Evolutionary conservation across 441 rosid genomes (phyloP).

Genomic region (Daphne laureola): DNA sequence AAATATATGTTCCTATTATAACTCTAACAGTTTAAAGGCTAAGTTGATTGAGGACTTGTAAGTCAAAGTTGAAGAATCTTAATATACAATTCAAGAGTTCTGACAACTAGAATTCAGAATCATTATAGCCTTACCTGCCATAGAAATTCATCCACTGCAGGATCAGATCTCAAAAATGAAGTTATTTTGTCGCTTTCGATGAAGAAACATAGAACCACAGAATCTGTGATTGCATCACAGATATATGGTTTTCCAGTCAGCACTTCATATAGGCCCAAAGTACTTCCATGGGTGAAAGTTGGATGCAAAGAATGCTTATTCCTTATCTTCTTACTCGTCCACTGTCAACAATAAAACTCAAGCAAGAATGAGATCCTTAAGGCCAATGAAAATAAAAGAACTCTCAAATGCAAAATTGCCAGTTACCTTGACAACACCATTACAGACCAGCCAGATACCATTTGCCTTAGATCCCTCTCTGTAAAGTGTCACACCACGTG

Average conservation of each 20-base stretch:
- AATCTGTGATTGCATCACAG: conserved; percentile 72
- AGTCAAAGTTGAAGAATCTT: no score
- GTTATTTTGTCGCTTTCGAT: conserved; percentile 55
- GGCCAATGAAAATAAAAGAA: conserved; percentile 3
- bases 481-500: conserved; percentile 64
- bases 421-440: conserved; percentile 82
- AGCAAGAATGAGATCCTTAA: conserved; percentile 8
- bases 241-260: conserved; percentile 69
- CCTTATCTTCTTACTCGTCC: conserved; percentile 60
- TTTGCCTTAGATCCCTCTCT: conserved; percentile 70
- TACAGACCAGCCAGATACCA: conserved; percentile 87
- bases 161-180: conserved; percentile 47
- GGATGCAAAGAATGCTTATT: conserved; percentile 85
- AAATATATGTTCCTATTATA: no score
- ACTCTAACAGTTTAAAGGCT: no score
- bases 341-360: conserved; percentile 41
- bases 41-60: no score
- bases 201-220: conserved; percentile 68
- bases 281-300: conserved; percentile 82
- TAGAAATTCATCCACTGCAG: conserved; percentile 60
- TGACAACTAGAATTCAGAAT: background rate
- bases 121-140: conserved; percentile 62
- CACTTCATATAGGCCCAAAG: conserved; percentile 85
- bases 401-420: conserved; percentile 11
- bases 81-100: background rate